phyloP scores from a whole-genome alignment of 176 grass and related monocot species.

The Oryza glumipatula region DNA sequence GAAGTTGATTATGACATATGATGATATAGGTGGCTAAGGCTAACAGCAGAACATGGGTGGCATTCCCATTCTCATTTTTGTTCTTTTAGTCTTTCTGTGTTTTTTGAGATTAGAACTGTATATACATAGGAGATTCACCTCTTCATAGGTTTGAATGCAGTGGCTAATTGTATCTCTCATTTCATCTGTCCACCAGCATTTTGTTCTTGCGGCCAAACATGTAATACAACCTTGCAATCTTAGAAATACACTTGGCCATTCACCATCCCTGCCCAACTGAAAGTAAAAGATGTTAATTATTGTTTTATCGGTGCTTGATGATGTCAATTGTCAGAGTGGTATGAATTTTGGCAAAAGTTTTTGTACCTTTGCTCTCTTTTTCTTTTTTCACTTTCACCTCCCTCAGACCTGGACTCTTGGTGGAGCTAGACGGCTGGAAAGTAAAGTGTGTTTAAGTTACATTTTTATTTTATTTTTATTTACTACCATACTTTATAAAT shows the following conservation, averaged over 20 bases:
- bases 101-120: constrained; percentile 38
- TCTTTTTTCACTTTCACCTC: constrained; percentile 6
- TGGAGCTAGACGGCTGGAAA: background rate
- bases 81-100: background rate
- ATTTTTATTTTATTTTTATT: too few species aligned
- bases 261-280: background rate
- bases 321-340: background rate
- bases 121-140: constrained; percentile 43
- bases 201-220: constrained; percentile 2
- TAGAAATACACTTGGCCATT: background rate
- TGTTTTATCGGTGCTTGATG: background rate
- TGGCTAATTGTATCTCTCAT: constrained; percentile 32
- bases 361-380: background rate
- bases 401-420: background rate
- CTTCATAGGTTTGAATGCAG: constrained; percentile 28
- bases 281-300: background rate
- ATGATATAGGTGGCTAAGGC: constrained; percentile 17
- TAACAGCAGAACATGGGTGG: background rate
- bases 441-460: background rate
- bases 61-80: background rate
- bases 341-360: background rate
- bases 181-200: constrained; percentile 26
- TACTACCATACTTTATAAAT: constrained; percentile 13
- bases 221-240: background rate
- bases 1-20: constrained; percentile 92